Percentiles rank a stretch among this genome's conserved stretches.
Evolutionary conservation across 106 monocot species (phyloP).

Genomic region (Dendrobium huoshanense): DNA sequence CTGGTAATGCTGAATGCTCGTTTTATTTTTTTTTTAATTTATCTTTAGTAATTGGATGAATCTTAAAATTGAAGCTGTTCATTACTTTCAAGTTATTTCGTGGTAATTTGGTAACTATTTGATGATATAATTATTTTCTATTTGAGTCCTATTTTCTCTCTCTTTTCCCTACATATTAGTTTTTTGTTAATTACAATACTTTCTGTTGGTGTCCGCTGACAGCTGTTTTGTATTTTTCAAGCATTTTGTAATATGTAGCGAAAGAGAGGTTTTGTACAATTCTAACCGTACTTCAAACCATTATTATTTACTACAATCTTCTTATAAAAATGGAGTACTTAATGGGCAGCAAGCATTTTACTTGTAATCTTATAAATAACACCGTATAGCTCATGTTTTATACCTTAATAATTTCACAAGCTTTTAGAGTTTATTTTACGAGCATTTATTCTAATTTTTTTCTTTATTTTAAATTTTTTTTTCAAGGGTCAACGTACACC

Average conservation of each 20-base stretch:
- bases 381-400: background rate
- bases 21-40: background rate
- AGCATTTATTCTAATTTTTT: background rate
- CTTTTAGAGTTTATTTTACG: background rate
- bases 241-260: background rate
- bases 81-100: background rate
- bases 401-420: background rate
- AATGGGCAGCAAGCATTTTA: background rate
- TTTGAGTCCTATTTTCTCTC: background rate
- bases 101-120: background rate
- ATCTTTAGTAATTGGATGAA: background rate
- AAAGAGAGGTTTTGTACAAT: background rate
- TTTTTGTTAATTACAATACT: background rate
- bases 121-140: background rate
- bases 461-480: background rate
- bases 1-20: background rate
- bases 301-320: background rate
- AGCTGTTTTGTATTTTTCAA: background rate
- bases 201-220: background rate
- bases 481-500: constrained; percentile 7
- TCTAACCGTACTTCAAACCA: background rate
- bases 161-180: background rate
- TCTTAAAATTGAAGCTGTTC: background rate
- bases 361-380: background rate
- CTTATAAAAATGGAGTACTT: background rate